Conservation (phyloP, 306 rosid species). For the Oemleria cerasiformis region DNA sequence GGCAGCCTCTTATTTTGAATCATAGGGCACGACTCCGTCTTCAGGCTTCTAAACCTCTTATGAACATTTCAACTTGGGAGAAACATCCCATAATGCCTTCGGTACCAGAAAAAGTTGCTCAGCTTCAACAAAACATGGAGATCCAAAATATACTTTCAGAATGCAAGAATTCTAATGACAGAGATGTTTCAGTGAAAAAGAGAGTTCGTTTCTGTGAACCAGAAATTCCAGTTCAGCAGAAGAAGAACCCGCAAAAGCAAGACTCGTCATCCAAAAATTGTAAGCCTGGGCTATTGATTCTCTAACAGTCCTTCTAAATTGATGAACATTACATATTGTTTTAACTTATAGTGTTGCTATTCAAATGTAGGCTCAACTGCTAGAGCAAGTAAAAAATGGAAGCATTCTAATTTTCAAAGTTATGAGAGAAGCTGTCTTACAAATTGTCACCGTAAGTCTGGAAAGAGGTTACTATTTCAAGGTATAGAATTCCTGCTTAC, state of each 20-base stretch:
- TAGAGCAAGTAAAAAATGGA: constrained; percentile 35
- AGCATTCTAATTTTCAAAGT: constrained; percentile 29
- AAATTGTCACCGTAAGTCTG: constrained; percentile 27
- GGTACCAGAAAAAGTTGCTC: constrained; percentile 25
- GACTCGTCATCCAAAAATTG: constrained; percentile 41
- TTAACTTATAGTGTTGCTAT: constrained; percentile 7
- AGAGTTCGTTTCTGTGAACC: constrained; percentile 62
- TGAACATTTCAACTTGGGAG: constrained; percentile 27
- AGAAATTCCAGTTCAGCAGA: constrained; percentile 38
- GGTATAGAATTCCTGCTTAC: constrained; percentile 77
- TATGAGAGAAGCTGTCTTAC: constrained; percentile 31
- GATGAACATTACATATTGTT: not conserved
- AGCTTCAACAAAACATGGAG: constrained; percentile 33
- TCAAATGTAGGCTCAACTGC: constrained; percentile 49
- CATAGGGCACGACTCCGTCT: constrained; percentile 25
- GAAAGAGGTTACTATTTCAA: constrained; percentile 53
- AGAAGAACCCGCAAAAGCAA: constrained; percentile 36
- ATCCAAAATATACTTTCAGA: constrained; percentile 26
- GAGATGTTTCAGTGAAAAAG: constrained; percentile 40
- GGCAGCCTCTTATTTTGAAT: constrained; percentile 37
- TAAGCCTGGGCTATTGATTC: constrained; percentile 16
- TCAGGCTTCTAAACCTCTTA: constrained; percentile 37
- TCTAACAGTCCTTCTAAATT: not conserved
- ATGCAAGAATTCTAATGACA: constrained; percentile 27
- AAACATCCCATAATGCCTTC: constrained; percentile 24